These are phyloP conservation scores for Anthoceros angustus DNA, from an alignment of 225 moss, liverwort and hornwort species.

Conservation along the genomic window DNA sequence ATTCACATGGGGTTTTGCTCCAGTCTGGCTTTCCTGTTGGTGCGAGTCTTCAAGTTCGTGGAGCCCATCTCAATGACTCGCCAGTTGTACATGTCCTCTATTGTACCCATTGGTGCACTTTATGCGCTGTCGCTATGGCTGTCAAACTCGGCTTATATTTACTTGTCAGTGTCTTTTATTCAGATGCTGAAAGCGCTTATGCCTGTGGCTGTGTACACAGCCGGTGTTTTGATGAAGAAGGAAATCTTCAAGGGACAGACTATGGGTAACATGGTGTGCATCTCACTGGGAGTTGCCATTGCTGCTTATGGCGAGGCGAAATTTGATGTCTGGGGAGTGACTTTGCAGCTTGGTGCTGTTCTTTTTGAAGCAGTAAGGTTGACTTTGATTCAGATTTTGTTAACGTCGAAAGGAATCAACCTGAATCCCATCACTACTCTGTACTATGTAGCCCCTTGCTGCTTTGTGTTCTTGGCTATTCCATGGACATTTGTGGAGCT, in stretches of 20 bases:
- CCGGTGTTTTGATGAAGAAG: constrained; percentile 35
- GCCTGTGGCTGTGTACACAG: constrained; percentile 46
- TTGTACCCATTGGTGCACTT: constrained; percentile 40
- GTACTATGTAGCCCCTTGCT: constrained; percentile 42
- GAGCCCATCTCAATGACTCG: constrained; percentile 41
- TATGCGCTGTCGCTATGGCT: constrained; percentile 43
- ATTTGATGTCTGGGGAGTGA: constrained; percentile 37
- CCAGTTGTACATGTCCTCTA: constrained; percentile 27
- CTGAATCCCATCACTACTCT: constrained; percentile 44
- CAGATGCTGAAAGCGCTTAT: constrained; percentile 56
- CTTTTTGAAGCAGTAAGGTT: constrained; percentile 36
- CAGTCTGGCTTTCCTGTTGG: constrained; percentile 49
- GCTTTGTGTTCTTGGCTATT: constrained; percentile 34
- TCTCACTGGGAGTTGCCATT: constrained; percentile 40
- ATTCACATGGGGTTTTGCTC: constrained; percentile 92
- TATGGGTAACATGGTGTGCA: constrained; percentile 44
- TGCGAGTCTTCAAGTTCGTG: constrained; percentile 74
- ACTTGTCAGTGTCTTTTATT: constrained; percentile 40
- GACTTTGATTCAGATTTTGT: constrained; percentile 37
- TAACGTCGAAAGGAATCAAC: constrained; percentile 42
- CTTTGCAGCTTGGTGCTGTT: constrained; percentile 36
- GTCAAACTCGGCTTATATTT: constrained; percentile 46
- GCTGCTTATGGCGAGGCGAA: constrained; percentile 46
- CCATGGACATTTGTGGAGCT: constrained; percentile 35
- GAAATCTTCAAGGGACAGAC: constrained; percentile 39